Conservation (phyloP, 2,329 filamentous ascomycete species). For the Pseudovirgaria hyperparasitica region DNA sequence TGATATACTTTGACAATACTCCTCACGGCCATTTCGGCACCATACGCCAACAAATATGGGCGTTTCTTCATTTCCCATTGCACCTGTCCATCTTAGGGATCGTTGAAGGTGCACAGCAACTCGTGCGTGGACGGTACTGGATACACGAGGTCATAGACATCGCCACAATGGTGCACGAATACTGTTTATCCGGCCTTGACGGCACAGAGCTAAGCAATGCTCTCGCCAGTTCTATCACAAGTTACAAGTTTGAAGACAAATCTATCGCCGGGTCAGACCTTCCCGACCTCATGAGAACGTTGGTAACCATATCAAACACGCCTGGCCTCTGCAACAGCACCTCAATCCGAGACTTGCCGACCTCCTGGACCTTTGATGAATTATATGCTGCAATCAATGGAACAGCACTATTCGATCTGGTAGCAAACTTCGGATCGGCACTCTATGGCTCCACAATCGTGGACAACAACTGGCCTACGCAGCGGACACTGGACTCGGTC, state of each 20-base stretch:
- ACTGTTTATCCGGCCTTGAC: constrained; percentile 21
- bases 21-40: constrained; percentile 36
- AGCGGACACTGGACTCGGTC: too few species aligned
- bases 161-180: constrained; percentile 23
- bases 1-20: constrained; percentile 47
- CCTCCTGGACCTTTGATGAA: too few species aligned
- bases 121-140: constrained; percentile 35
- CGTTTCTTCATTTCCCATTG: constrained; percentile 47
- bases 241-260: constrained; percentile 19
- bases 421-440: too few species aligned
- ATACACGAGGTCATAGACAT: constrained; percentile 32
- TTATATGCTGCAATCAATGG: too few species aligned
- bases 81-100: constrained; percentile 51
- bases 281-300: constrained; percentile 4
- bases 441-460: too few species aligned
- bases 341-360: too few species aligned
- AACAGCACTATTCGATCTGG: too few species aligned
- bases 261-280: constrained; percentile 13
- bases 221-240: constrained; percentile 13
- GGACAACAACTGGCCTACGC: too few species aligned
- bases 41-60: constrained; percentile 48
- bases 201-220: constrained; percentile 16
- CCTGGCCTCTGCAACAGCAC: constrained; percentile 22
- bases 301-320: constrained; percentile 16
- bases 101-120: constrained; percentile 49